Evolutionary conservation across 192 early-diverging fungal genomes (phyloP).

Genomic region (Geranomyces variabilis): DNA sequence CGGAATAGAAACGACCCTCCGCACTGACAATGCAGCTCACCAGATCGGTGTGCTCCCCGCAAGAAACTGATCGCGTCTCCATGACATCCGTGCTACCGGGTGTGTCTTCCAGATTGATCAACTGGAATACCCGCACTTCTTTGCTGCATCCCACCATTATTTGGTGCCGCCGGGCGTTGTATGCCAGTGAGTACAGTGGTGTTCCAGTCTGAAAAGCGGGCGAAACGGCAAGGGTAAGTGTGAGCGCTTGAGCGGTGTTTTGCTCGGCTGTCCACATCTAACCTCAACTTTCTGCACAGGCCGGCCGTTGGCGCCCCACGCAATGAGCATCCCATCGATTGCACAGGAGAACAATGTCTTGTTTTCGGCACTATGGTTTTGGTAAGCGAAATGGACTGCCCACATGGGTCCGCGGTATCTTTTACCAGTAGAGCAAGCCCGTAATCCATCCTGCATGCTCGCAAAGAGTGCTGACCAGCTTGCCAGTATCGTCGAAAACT

Average conservation of each 20-base stretch:
- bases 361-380: slow-evolving; percentile 51
- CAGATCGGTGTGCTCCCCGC: slow-evolving; percentile 54
- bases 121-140: slow-evolving; percentile 59
- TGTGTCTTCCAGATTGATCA: slow-evolving; percentile 47
- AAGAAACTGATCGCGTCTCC: slow-evolving; percentile 44
- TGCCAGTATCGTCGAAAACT: slow-evolving; percentile 65
- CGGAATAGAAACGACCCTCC: slow-evolving; percentile 64
- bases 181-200: slow-evolving; percentile 62
- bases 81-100: slow-evolving; percentile 48
- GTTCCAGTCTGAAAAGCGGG: slow-evolving; percentile 45
- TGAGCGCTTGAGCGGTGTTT: too few species aligned
- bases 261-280: background rate
- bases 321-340: slow-evolving; percentile 59
- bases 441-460: slow-evolving; percentile 64
- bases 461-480: slow-evolving; percentile 39
- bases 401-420: too few species aligned
- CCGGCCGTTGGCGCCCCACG: slow-evolving; percentile 57
- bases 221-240: background rate
- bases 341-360: slow-evolving; percentile 59
- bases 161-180: slow-evolving; percentile 60
- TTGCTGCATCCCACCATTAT: slow-evolving; percentile 58
- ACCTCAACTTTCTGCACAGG: slow-evolving; percentile 59
- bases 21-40: slow-evolving; percentile 60
- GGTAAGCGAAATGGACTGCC: background rate
- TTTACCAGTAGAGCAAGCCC: slow-evolving; percentile 54